phyloP scores from a whole-genome alignment of 805 yeast genomes.

The Ogataea allantospora region DNA sequence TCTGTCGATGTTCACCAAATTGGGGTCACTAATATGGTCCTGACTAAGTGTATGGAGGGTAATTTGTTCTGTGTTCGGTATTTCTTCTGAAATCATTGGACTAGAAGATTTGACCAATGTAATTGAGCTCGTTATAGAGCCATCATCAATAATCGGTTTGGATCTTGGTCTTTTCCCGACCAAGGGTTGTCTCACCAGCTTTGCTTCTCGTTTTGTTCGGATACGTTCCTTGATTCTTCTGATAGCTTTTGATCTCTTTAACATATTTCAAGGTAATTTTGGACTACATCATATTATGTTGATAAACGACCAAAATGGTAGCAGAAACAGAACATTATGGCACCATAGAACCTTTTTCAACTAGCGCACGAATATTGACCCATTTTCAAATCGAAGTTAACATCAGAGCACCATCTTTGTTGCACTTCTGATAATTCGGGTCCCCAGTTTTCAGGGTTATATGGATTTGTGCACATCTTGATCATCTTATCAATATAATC shows the following conservation, averaged over 20 bases:
- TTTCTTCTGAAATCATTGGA: background rate
- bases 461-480: conserved; percentile 76
- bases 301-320: background rate
- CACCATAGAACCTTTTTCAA: conserved; percentile 15
- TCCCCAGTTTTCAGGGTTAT: conserved; percentile 66
- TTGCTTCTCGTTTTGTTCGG: background rate
- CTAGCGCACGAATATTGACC: conserved; percentile 72
- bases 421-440: conserved; percentile 58
- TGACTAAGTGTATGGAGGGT: background rate
- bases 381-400: conserved; percentile 55
- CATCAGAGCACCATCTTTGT: conserved; percentile 58
- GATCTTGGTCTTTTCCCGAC: conserved; percentile 1
- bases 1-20: conserved; percentile 3
- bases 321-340: conserved; percentile 2
- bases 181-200: background rate
- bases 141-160: background rate
- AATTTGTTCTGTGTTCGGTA: conserved; percentile 1
- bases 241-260: conserved; percentile 1
- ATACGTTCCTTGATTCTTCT: background rate
- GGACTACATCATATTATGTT: no score
- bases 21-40: background rate
- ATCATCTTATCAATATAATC: conserved; percentile 57
- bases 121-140: background rate
- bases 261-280: no score
- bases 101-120: background rate